phyloP scores from a whole-genome alignment of 495 filamentous ascomycete genomes.

The Aspergillus taichungensis region DNA sequence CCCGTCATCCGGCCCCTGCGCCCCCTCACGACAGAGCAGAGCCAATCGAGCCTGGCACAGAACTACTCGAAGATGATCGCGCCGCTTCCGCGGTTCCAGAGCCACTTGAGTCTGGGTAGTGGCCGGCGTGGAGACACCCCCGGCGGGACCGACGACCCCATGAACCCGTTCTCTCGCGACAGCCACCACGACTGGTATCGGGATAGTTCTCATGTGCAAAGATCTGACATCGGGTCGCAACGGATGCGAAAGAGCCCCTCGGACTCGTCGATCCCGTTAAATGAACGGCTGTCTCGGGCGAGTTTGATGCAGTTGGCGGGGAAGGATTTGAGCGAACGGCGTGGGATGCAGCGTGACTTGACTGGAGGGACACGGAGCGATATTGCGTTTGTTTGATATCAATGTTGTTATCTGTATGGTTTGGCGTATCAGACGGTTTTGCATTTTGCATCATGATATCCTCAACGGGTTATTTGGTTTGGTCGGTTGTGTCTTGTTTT shows the following conservation, averaged over 20 bases:
- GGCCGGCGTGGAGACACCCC: neutral
- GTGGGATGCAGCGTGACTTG: slow-evolving; percentile 3
- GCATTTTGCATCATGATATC: slow-evolving; percentile 3
- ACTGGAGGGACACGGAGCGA: slow-evolving; percentile 9
- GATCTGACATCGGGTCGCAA: neutral
- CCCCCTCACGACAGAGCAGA: slow-evolving; percentile 14
- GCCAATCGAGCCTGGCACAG: slow-evolving; percentile 34
- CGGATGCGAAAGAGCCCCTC: slow-evolving; percentile 11
- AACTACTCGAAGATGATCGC: slow-evolving; percentile 36
- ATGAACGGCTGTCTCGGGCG: slow-evolving; percentile 3
- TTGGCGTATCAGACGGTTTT: too few species aligned
- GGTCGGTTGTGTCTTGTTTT: neutral
- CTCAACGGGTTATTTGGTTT: neutral
- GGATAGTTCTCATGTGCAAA: slow-evolving; percentile 3
- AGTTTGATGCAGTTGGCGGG: slow-evolving; percentile 6
- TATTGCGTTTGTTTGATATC: slow-evolving; percentile 8
- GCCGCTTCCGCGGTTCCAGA: slow-evolving; percentile 36
- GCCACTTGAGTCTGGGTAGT: slow-evolving; percentile 29
- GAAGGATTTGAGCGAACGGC: slow-evolving; percentile 1
- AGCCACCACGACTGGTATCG: slow-evolving; percentile 5
- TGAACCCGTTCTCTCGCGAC: neutral
- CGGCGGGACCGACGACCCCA: neutral
- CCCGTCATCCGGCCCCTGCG: slow-evolving; percentile 12
- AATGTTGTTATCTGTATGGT: slow-evolving; percentile 2
- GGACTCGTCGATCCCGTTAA: slow-evolving; percentile 6